phyloP scores from a whole-genome alignment of 345 rosid genomes.

The Carallia pectinifolia region DNA sequence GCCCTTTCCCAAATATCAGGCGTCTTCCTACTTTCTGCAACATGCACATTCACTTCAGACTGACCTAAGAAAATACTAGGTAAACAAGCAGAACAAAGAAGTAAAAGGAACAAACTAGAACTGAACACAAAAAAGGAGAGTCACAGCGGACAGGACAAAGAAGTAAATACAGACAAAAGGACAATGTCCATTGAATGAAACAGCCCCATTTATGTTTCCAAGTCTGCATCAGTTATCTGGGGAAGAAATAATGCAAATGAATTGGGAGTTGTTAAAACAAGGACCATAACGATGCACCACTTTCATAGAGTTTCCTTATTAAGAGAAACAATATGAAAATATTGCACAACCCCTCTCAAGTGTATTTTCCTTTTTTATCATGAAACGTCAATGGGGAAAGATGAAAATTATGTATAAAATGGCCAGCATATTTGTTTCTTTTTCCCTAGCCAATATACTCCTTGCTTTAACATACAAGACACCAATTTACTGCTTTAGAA shows the following conservation, averaged over 20 bases:
- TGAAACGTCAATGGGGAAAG: not conserved
- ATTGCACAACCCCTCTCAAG: not conserved
- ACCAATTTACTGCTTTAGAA: not conserved
- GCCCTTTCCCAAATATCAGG: slow-evolving; percentile 53
- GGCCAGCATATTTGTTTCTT: too few species aligned
- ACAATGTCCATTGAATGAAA: not conserved
- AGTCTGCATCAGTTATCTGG: not conserved
- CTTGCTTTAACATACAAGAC: too few species aligned
- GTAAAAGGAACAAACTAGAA: not conserved
- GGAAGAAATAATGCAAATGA: not conserved
- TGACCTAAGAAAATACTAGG: slow-evolving; percentile 5
- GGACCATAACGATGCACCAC: not conserved
- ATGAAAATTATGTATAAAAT: not conserved
- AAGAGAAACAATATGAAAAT: not conserved
- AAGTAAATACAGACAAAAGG: not conserved
- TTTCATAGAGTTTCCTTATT: not conserved
- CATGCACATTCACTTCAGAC: slow-evolving; percentile 23
- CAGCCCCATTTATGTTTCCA: not conserved
- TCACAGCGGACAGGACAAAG: not conserved
- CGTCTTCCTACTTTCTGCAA: slow-evolving; percentile 58
- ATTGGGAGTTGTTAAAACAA: not conserved
- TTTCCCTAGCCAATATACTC: too few species aligned
- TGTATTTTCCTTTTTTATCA: not conserved
- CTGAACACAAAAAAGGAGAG: not conserved
- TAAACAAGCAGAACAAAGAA: not conserved